Base-by-base conservation (phyloP, 2,329 filamentous ascomycete genomes). In the Aureobasidium sp. region DNA sequence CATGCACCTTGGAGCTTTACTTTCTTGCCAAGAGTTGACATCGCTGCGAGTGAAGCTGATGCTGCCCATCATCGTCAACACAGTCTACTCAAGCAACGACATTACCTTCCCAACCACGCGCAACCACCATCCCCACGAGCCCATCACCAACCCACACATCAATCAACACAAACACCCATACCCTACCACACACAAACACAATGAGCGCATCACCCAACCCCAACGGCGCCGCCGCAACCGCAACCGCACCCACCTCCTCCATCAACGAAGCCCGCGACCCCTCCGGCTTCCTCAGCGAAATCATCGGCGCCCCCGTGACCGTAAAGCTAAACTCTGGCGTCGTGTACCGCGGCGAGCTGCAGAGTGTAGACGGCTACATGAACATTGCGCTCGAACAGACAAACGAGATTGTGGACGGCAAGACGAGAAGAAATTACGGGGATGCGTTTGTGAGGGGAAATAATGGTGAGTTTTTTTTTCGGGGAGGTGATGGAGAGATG, bases 291-390 rank as follows among this genome's bases (percentile, higher is more conserved):
- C 81, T 99, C 64, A 87, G 89, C 75, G 91, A 96, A 73, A 96
- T 99, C 73, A 96, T 96, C 71, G 92, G 93, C 64, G 90, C 91
- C 66, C 86, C 91, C 41, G 94, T 99, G 67, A 95, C 91, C 1
- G 93, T 99, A 68, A 97, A 97, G 79, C 84, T 99, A 69, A 99
- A 99, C 79, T 97, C 92, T n/a, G 94, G 94, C 61, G 91, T 97
- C 64, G 87, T 97, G 65, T 99, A 97, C 83, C 97, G 94, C 84
- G 94, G 94, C 68, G 91, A 97, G 74, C 83, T 97, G 41, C 92
- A 97, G 74, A 96, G 92, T 0, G 93, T 99, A 55, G 94, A 99
- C 75, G 94, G 94, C 58, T 99, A 97, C 78, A 99, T 99, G 94
- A 99, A 99, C 78, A 97, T 99, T 74, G 93, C 94, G 14, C 84